Evolutionary conservation across 352 stramenopile genomes (phyloP).

Genomic region (Albugo candida): DNA sequence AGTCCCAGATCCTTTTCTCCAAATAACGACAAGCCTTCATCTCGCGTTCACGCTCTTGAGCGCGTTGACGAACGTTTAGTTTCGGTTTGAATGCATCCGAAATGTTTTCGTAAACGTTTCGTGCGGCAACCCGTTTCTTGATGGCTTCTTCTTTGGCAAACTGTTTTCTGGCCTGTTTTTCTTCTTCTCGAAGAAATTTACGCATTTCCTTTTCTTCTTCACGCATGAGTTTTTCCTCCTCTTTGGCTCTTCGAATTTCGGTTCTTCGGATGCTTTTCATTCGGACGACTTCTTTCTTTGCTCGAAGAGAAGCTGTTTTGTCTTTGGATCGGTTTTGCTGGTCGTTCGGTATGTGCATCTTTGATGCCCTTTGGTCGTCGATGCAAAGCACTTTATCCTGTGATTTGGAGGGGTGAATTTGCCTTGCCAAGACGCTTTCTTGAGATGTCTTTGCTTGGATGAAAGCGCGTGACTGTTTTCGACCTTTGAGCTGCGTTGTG

Average conservation of each 20-base stretch:
- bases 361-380: no score
- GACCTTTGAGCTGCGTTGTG: conserved; percentile 9
- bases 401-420: no score
- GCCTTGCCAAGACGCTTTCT: conserved; percentile 11
- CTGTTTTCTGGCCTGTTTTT: conserved; percentile 44
- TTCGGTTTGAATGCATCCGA: conserved; percentile 25
- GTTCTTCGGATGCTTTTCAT: conserved; percentile 42
- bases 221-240: conserved; percentile 41
- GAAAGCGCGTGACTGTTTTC: conserved; percentile 41
- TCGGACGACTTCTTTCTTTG: conserved; percentile 36
- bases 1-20: conserved; percentile 29
- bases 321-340: conserved; percentile 33
- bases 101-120: conserved; percentile 29
- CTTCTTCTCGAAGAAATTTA: conserved; percentile 40
- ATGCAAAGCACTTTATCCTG: no score
- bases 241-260: conserved; percentile 28
- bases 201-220: conserved; percentile 59
- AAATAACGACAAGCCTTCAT: conserved; percentile 29
- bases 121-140: conserved; percentile 6
- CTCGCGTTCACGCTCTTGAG: conserved; percentile 19
- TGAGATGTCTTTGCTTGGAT: conserved; percentile 62
- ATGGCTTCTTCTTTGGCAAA: no score
- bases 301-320: conserved; percentile 47
- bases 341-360: no score
- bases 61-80: conserved; percentile 38